Conservation (phyloP, 169 alveolate genomes). For the Eimeria acervulina region DNA sequence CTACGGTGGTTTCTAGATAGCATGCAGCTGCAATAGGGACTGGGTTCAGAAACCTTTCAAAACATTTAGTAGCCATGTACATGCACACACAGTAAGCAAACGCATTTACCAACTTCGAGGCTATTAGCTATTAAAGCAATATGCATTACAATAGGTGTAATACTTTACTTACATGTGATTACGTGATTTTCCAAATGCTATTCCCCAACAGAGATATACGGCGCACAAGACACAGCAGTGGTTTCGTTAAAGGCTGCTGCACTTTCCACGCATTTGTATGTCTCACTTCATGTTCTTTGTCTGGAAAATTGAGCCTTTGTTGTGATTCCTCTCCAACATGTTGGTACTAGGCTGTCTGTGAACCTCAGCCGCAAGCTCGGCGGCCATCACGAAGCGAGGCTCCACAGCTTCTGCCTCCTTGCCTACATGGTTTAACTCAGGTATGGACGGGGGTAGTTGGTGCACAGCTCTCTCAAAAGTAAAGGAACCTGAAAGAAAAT, state of each 20-base stretch:
- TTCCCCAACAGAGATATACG: not conserved
- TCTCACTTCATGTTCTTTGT: constrained; percentile 77
- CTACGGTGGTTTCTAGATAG: constrained; percentile 86
- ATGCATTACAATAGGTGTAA: constrained; percentile 86
- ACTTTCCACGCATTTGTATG: not conserved
- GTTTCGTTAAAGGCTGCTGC: not conserved
- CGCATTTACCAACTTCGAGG: constrained; percentile 20
- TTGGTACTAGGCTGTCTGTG: constrained; percentile 62
- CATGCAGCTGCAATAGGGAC: constrained; percentile 93
- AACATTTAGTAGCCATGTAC: not conserved
- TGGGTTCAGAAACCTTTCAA: constrained; percentile 85
- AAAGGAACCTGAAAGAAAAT: constrained; percentile 63
- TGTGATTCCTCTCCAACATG: constrained; percentile 50
- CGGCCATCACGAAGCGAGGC: constrained; percentile 77
- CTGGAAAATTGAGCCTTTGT: constrained; percentile 75
- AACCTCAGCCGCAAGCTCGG: constrained; percentile 68
- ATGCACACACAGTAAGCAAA: not conserved
- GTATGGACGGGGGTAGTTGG: constrained; percentile 47
- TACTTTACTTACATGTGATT: constrained; percentile 82
- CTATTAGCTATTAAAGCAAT: constrained; percentile 70
- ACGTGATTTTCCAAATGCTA: constrained; percentile 32
- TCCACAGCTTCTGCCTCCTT: constrained; percentile 43
- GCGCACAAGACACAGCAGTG: not conserved
- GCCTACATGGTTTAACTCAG: constrained; percentile 78
- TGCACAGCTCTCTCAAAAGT: constrained; percentile 61